phyloP scores from a whole-genome alignment of 2,329 filamentous ascomycete species.

The Pseudodiploospora longispora region DNA sequence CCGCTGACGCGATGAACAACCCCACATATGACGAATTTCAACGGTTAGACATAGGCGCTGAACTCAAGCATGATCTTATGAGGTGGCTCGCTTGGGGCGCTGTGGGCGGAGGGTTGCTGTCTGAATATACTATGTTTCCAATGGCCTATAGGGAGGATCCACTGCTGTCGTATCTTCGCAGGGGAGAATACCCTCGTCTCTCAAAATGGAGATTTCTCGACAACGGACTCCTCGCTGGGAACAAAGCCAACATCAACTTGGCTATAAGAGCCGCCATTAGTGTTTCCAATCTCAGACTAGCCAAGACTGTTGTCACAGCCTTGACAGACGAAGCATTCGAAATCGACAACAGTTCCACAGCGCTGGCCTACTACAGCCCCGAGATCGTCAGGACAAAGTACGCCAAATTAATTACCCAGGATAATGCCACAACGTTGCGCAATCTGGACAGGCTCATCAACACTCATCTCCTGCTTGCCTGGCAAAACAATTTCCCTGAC shows the following conservation, averaged over 20 bases:
- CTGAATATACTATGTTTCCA: conserved; percentile 72
- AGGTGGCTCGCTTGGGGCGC: conserved; percentile 89
- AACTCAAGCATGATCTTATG: conserved; percentile 63
- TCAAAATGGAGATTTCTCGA: conserved; percentile 67
- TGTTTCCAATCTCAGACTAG: conserved; percentile 44
- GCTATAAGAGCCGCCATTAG: conserved; percentile 54
- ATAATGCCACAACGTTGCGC: conserved; percentile 52
- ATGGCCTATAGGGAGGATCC: conserved; percentile 71
- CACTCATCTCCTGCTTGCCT: conserved; percentile 74
- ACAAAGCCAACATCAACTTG: conserved; percentile 53
- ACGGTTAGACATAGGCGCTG: conserved; percentile 48
- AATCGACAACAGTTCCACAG: conserved; percentile 54
- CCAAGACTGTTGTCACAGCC: conserved; percentile 56
- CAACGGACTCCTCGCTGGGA: conserved; percentile 65
- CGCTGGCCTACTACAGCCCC: conserved; percentile 71
- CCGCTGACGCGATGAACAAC: conserved; percentile 75
- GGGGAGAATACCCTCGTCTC: conserved; percentile 64
- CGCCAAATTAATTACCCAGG: conserved; percentile 50
- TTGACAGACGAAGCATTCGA: conserved; percentile 53
- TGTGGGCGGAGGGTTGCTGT: conserved; percentile 76
- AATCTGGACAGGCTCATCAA: conserved; percentile 70
- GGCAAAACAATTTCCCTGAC: conserved; percentile 68
- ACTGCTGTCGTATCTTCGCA: conserved; percentile 63
- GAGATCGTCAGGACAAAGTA: conserved; percentile 58
- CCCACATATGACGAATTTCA: conserved; percentile 68